Evolutionary conservation across 179 eudicot species (phyloP).

Genomic region (Silene noctiflora): DNA sequence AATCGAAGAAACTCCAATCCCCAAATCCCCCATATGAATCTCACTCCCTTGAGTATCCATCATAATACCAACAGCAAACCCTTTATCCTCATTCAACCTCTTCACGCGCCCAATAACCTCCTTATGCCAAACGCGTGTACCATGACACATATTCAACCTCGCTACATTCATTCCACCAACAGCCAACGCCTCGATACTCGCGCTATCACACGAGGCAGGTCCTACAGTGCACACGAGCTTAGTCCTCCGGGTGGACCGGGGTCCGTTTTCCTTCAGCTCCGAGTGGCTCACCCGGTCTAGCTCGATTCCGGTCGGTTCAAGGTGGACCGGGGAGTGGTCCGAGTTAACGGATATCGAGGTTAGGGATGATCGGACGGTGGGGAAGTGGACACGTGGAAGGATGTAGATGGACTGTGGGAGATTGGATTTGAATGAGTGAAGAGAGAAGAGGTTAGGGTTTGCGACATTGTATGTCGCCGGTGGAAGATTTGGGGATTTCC

Average conservation of each 20-base stretch:
- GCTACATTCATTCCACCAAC: slow-evolving; percentile 92
- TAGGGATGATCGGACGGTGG: background rate
- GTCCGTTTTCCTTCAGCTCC: slow-evolving; percentile 78
- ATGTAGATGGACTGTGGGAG: slow-evolving; percentile 8
- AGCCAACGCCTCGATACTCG: slow-evolving; percentile 68
- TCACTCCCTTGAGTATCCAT: slow-evolving; percentile 96
- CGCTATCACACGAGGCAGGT: slow-evolving; percentile 60
- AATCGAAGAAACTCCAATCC: slow-evolving; percentile 46
- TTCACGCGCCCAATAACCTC: slow-evolving; percentile 67
- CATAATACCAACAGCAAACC: slow-evolving; percentile 78
- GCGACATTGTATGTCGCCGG: too few species aligned
- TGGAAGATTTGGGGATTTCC: too few species aligned
- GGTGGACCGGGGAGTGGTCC: background rate
- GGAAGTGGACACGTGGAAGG: background rate
- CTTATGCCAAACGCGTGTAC: slow-evolving; percentile 72
- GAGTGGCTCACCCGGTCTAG: slow-evolving; percentile 60
- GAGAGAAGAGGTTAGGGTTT: background rate
- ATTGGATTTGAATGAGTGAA: background rate
- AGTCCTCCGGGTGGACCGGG: slow-evolving; percentile 63
- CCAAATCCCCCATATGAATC: slow-evolving; percentile 93
- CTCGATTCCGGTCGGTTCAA: slow-evolving; percentile 37
- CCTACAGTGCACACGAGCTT: slow-evolving; percentile 85
- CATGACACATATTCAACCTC: slow-evolving; percentile 83
- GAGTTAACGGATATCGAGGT: background rate
- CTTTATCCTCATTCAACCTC: slow-evolving; percentile 80